Evolutionary conservation across 2,329 filamentous ascomycete genomes (phyloP).

Genomic region (Orbilia blumenaviensis): DNA sequence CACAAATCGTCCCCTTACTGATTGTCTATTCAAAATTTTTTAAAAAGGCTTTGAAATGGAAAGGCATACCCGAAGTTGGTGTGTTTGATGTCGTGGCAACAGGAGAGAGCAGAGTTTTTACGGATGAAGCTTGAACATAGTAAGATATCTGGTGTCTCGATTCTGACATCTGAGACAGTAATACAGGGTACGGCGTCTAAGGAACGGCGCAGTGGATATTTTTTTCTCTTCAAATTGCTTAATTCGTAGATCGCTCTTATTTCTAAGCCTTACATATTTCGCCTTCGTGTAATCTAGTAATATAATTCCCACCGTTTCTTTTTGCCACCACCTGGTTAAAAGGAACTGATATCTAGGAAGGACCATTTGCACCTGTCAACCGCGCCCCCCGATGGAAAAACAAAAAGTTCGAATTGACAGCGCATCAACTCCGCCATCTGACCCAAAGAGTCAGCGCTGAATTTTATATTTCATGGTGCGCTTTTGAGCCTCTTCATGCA

Average conservation of each 20-base stretch:
- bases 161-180: constrained; percentile 1
- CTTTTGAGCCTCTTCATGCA: constrained; percentile 49
- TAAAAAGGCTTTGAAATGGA: constrained; percentile 73
- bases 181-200: constrained; percentile 28
- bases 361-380: not conserved
- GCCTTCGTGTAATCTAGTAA: not conserved
- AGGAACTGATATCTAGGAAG: not conserved
- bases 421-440: constrained; percentile 37
- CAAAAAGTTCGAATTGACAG: constrained; percentile 34
- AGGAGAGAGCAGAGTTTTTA: constrained; percentile 82
- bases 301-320: not conserved
- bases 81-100: constrained; percentile 85
- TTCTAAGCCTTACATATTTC: not conserved
- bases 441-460: constrained; percentile 14
- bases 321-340: not conserved
- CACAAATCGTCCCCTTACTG: constrained; percentile 2
- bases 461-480: constrained; percentile 18
- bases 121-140: constrained; percentile 55
- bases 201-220: not conserved
- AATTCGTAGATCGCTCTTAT: not conserved
- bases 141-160: not conserved
- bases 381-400: not conserved
- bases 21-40: constrained; percentile 8
- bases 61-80: constrained; percentile 74
- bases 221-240: not conserved